A percentile compares a stretch with the other conserved stretches of the same genome.
These are phyloP conservation scores for Solanum infundibuliforme DNA, from an alignment of 257 asterid species.

Conservation along the genomic window DNA sequence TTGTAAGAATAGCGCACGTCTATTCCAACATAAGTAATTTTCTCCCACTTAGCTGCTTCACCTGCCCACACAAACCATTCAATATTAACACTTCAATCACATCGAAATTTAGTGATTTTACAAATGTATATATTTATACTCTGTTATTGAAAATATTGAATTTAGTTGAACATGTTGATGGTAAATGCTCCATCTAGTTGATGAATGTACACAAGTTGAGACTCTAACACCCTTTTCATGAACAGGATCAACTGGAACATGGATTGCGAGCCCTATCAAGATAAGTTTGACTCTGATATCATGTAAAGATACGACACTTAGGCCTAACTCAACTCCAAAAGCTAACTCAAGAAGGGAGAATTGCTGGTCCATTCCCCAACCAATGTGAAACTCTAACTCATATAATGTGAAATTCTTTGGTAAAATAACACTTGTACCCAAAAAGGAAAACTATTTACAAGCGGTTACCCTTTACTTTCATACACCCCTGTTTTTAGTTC, in stretches of 20 bases:
- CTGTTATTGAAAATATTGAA: not conserved
- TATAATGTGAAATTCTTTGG: no score
- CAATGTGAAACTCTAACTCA: not conserved
- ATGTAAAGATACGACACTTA: no score
- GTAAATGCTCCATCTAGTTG: no score
- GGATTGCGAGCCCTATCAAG: not conserved
- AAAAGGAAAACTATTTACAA: no score
- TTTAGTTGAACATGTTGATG: not conserved
- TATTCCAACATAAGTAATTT: constrained; percentile 50
- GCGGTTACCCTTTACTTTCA: no score
- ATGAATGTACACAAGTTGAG: no score
- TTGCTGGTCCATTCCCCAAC: not conserved
- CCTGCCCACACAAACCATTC: constrained; percentile 16
- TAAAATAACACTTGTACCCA: no score
- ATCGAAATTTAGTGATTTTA: not conserved
- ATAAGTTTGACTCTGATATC: no score
- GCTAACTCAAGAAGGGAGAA: not conserved
- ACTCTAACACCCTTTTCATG: not conserved
- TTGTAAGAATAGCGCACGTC: constrained; percentile 35
- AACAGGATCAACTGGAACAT: not conserved
- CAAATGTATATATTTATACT: not conserved
- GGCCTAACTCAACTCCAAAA: not conserved
- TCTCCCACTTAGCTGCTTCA: constrained; percentile 84
- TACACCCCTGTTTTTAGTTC: no score
- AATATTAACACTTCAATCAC: not conserved